Percentiles rank a stretch among this genome's conserved stretches.
These are phyloP conservation scores for Colletotrichum lindemuthianum DNA, from an alignment of 2,329 filamentous ascomycete species.

Conservation along the genomic window DNA sequence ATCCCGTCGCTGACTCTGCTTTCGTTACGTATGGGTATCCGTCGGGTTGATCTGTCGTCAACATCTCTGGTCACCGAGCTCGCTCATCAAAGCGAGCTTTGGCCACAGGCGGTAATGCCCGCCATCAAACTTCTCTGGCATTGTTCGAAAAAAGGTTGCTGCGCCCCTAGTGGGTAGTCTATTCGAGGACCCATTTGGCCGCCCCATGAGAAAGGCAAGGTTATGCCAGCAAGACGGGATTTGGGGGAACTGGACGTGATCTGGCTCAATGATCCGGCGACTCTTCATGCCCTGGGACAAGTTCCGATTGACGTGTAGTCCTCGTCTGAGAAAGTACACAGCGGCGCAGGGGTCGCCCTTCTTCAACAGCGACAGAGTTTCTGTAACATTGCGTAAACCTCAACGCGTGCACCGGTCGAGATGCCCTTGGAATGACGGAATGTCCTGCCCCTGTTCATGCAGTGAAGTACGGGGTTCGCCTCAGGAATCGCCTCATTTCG, in stretches of 20 bases:
- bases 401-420: slow-evolving; percentile 1
- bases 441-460: slow-evolving; percentile 11
- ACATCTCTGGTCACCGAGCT: slow-evolving; percentile 1
- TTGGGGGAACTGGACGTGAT: not conserved
- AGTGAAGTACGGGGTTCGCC: not conserved
- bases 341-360: slow-evolving; percentile 17
- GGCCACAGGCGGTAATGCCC: slow-evolving; percentile 18
- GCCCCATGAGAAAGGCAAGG: slow-evolving; percentile 1
- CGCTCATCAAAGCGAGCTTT: slow-evolving; percentile 21
- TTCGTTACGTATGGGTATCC: slow-evolving; percentile 12
- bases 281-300: slow-evolving; percentile 16
- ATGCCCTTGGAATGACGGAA: slow-evolving; percentile 5
- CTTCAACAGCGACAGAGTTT: slow-evolving; percentile 8
- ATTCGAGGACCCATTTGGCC: not conserved
- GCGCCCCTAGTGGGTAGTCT: not conserved
- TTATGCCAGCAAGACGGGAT: slow-evolving; percentile 4
- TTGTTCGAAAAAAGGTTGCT: slow-evolving; percentile 11
- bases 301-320: slow-evolving; percentile 18
- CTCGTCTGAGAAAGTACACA: slow-evolving; percentile 15
- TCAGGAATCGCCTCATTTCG: slow-evolving; percentile 6
- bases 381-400: not conserved
- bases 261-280: slow-evolving; percentile 15
- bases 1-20: not conserved
- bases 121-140: slow-evolving; percentile 11
- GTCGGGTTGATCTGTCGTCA: not conserved